Evolutionary conservation across 805 yeast species (phyloP), one percentile per base, ranked within the genome.

Genomic region (Candida orba): DNA sequence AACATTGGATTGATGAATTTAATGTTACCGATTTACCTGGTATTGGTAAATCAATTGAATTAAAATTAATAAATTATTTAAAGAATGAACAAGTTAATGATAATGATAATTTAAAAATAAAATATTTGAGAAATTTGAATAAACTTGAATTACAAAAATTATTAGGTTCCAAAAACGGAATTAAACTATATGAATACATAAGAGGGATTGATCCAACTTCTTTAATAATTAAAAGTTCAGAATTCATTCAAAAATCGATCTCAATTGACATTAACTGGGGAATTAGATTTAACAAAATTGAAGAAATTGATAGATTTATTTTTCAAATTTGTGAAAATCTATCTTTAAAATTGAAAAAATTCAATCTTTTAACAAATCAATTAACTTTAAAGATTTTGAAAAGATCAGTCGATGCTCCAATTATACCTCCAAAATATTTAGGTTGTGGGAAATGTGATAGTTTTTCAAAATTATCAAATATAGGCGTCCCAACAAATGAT

Each of bases 201-300:
- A 59, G 79, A 12, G 97, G 96, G 0, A 62, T 70, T 10, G 97
- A 91, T 60, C 64, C 67, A 37, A 75, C 84, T 0, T 72, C 72
- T 6, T 74, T 81, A 40, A 78, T 75, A 33, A 66, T 81, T n/a
- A 68, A 69, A 29, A 76, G 79, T 9, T 64, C 68, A 14, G 77
- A 65, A 41, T 69, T 79, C 17, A 71, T 76, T 12, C 69, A 95
- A 24, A 88, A 87, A 53, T 76, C 93, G 1, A 73, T 91, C 0
- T 87, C 95, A 0, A 84, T 89, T 4, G 98, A 91, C 57, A 82
- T 91, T 24, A 86, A 88, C 49, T 91, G 88, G 82, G 98, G 96
- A 0, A 84, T 91, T 1, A 59, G 98, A 39, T 84, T 90, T 50
- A 74, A 78, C 29, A 66, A 66, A 1, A 67, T 73, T 27, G 59